Percentiles rank a stretch among this genome's conserved stretches.
Conservation (phyloP, 257 asterid genomes). For the Solanum sejunctum region DNA sequence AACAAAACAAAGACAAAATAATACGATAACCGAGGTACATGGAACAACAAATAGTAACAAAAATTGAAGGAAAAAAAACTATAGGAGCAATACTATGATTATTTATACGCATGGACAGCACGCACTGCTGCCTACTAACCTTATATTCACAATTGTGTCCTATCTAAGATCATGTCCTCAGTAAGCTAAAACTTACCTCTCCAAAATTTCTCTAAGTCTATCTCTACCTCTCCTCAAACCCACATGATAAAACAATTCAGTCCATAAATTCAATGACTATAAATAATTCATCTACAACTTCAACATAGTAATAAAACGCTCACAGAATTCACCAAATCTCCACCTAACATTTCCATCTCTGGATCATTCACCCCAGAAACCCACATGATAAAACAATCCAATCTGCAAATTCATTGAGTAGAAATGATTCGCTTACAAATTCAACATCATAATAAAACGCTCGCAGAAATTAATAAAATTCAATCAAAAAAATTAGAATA, state of each 20-base stretch:
- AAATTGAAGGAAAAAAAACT: neutral
- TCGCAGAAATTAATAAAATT: neutral
- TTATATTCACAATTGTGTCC: neutral
- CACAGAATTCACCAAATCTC: neutral
- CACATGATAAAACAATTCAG: neutral
- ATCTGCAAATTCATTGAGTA: neutral
- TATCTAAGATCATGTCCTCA: too few species aligned
- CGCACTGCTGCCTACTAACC: neutral
- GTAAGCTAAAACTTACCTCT: neutral
- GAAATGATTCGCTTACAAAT: neutral
- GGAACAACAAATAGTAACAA: neutral
- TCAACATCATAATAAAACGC: neutral
- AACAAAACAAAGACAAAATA: neutral
- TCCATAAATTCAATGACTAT: neutral
- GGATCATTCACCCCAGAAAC: neutral
- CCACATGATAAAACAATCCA: neutral
- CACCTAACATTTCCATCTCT: neutral
- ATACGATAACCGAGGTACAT: neutral
- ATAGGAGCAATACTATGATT: neutral
- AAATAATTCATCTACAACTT: neutral
- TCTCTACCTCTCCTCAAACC: neutral
- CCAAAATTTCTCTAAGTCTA: neutral
- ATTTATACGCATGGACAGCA: neutral
- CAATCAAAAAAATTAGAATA: neutral
- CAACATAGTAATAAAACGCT: neutral